These are phyloP conservation scores for Podospora comata DNA, from an alignment of 495 filamentous ascomycete species.

Conservation along the genomic window DNA sequence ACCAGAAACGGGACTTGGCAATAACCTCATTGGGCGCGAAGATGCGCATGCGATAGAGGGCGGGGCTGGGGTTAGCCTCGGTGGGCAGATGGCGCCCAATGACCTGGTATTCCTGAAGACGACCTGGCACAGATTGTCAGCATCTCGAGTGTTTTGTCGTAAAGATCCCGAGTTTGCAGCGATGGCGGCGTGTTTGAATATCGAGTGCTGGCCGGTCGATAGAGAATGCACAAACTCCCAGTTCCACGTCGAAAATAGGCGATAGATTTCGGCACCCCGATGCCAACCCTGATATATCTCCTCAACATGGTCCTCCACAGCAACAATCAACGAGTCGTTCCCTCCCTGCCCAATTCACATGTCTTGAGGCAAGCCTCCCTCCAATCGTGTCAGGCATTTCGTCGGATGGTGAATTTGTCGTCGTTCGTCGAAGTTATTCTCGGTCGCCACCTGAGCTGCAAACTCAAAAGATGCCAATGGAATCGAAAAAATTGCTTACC, in stretches of 20 bases:
- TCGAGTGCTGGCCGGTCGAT: background rate
- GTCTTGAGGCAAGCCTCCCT: background rate
- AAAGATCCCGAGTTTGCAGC: background rate
- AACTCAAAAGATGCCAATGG: slow-evolving; percentile 16
- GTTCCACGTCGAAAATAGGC: background rate
- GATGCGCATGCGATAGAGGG: slow-evolving; percentile 99
- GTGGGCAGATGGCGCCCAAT: slow-evolving; percentile 98
- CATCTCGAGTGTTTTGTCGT: background rate
- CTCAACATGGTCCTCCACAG: background rate
- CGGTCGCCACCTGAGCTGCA: slow-evolving; percentile 16
- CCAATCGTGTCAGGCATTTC: background rate
- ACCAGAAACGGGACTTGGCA: slow-evolving; percentile 99
- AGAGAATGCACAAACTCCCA: background rate
- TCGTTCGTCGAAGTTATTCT: background rate
- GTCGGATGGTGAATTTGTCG: background rate
- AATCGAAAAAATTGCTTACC: slow-evolving; percentile 42
- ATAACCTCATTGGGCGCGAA: slow-evolving; percentile 97
- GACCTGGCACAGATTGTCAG: slow-evolving; percentile 59
- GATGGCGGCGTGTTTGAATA: background rate
- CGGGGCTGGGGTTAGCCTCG: slow-evolving; percentile 90
- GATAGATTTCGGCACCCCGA: background rate
- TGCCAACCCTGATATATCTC: background rate
- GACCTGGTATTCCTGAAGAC: slow-evolving; percentile 99
- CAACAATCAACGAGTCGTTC: background rate
- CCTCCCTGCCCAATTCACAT: background rate